A percentile compares a stretch with the other conserved stretches of the same genome.
These are phyloP conservation scores for Albizia julibrissin DNA, from an alignment of 306 rosid genomes.

Conservation along the genomic window DNA sequence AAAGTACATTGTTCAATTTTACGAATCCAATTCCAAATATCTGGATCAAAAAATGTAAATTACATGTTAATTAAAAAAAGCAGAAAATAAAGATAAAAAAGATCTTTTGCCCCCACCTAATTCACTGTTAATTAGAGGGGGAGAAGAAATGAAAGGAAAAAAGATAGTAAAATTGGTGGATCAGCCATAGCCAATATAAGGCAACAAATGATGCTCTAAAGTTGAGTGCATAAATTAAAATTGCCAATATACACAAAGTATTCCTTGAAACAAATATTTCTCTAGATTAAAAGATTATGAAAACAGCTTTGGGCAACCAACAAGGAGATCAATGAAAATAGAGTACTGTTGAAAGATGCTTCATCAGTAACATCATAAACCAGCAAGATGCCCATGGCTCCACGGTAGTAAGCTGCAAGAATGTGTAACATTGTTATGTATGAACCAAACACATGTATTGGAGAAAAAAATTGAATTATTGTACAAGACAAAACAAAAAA, in stretches of 20 bases:
- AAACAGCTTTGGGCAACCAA: conserved; percentile 11
- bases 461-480: background rate
- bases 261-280: background rate
- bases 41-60: conserved; percentile 34
- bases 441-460: background rate
- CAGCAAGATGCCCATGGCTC: conserved; percentile 80
- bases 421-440: conserved; percentile 12
- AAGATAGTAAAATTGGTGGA: background rate
- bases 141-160: background rate
- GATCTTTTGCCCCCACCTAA: background rate
- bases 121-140: background rate
- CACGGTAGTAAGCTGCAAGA: conserved; percentile 73
- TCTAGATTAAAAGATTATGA: background rate
- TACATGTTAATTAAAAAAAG: conserved; percentile 14
- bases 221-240: background rate
- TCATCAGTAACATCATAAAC: conserved; percentile 80
- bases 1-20: conserved; percentile 70
- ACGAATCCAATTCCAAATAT: conserved; percentile 72
- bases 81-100: background rate
- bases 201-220: background rate
- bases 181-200: background rate
- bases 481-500: conserved; percentile 20
- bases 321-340: conserved; percentile 25
- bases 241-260: background rate
- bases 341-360: conserved; percentile 71